Evolutionary conservation across 169 alveolate species (phyloP), one percentile per base, ranked within the genome.

Genomic region (Plasmodium coatneyi): DNA sequence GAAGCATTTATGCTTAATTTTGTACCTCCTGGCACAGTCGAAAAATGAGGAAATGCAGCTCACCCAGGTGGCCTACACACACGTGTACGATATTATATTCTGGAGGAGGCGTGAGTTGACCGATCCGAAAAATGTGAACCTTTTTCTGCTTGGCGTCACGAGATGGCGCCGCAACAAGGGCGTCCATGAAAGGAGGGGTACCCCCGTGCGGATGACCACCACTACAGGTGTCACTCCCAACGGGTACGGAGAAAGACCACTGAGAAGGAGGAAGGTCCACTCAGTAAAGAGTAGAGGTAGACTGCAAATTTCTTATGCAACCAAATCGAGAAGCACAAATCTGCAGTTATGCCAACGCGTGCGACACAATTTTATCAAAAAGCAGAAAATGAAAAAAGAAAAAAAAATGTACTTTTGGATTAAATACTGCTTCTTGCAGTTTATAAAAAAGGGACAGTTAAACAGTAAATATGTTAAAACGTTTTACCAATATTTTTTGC

Each of bases 331-430:
- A 22, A 89, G 43, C 46, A 81, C 72, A 80, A 80, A 71, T 25
- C 36, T 71, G 54, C 80, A 91, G 39, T 81, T 91, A 34, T 91
- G 95, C 66, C 71, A 52, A 81, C 39, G 46, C 7, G 30, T 91
- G 74, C 82, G 60, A 54, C 30, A 91, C 10, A 66, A 74, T 3
- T 60, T 70, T 39, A 54, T 74, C 39, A 80, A 91, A 71, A 91
- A 80, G 56, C 66, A 71, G 76, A 91, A 91, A 91, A 70, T 16
- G 80, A n/a, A 9, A 4, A 70, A 91, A 14, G 81, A 82, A 60
- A 91, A 82, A 81, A 80, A 43, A 80, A 70, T 91, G 80, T 91
- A 91, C 60, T 91, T 91, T 46, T 91, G 76, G 52, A 91, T 91
- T 52, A 91, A 91, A 71, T 30, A 81, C n/a, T 7, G 19, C 28